Evolutionary conservation across 805 yeast species (phyloP), one percentile per base, ranked within the genome.

Genomic region (Spathaspora boniae): DNA sequence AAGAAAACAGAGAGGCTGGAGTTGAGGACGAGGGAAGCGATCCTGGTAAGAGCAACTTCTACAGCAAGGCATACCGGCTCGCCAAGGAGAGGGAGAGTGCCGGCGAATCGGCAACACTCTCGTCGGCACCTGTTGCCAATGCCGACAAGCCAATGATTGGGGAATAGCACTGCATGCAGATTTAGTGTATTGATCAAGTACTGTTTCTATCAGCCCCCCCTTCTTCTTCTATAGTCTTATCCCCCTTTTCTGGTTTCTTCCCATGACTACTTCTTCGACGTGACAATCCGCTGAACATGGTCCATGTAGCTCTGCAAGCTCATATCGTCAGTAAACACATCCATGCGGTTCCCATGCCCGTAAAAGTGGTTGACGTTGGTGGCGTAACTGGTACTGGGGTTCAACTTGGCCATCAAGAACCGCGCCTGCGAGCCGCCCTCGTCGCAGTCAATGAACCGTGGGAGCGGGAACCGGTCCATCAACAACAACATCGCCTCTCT

Each of bases 341-440:
- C 68, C 23, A 31, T 21, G 11, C 33, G 26, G 16, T 24, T 27
- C 5, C 37, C 37, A 18, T 17, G 12, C 5, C 52, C 56, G 42
- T 54, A 48, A 24, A 45, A 50, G 33, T 60, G 60, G 36, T 50
- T 56, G 9, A 66, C 66, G 33, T 64, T 45, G 21, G 73, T 64
- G 6, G 58, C 49, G 52, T 79, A 78, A 30, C 71, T 70, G 2
- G 79, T 77, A 4, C 83, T 71, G 9, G 87, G 86, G 55, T 80
- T 80, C 47, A 80, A 62, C 56, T 80, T 80, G 3, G 86, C 80
- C 69, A 76, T 76, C 37, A 80, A 62, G 53, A 80, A 80, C 56
- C 87, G 68, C 0, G 86, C 86, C 51, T 80, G 87, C 0, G 86
- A 79, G 3, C 86, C 86, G 36, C 86, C 86, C 53, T 80, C 86